Percentiles rank a stretch among this genome's conserved stretches.
phyloP scores from a whole-genome alignment of 768 basidiomycete genomes.

The Porphyrellus cyaneotinctus region DNA sequence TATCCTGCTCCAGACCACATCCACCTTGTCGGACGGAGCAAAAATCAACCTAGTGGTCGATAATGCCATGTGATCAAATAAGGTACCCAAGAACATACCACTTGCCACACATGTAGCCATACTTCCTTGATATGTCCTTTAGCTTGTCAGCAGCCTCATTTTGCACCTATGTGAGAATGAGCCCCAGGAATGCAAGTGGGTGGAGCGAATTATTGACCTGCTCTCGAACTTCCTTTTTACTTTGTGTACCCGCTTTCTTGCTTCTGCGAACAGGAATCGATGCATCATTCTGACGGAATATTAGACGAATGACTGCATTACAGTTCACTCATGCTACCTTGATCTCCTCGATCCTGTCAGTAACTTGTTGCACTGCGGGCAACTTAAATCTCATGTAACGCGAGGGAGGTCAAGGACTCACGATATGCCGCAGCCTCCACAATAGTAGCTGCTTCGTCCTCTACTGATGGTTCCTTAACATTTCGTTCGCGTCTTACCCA shows the following conservation, averaged over 20 bases:
- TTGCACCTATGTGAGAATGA: slow-evolving; percentile 45
- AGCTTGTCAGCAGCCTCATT: slow-evolving; percentile 53
- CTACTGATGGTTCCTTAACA: neutral
- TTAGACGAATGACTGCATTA: neutral
- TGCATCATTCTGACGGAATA: slow-evolving; percentile 48
- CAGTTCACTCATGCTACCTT: slow-evolving; percentile 37
- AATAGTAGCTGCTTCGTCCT: slow-evolving; percentile 30
- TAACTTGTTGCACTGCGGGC: slow-evolving; percentile 51
- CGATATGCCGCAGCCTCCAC: slow-evolving; percentile 45
- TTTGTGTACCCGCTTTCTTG: slow-evolving; percentile 68
- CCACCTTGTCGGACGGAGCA: slow-evolving; percentile 56
- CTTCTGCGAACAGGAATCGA: slow-evolving; percentile 63
- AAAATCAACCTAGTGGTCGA: slow-evolving; percentile 58
- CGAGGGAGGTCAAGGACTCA: slow-evolving; percentile 25
- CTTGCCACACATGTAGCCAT: slow-evolving; percentile 60
- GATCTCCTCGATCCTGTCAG: slow-evolving; percentile 55
- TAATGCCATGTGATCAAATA: neutral
- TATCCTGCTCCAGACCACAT: slow-evolving; percentile 57
- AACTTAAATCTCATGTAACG: neutral
- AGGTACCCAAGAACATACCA: slow-evolving; percentile 40
- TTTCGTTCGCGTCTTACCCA: slow-evolving; percentile 42
- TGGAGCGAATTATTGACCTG: slow-evolving; percentile 37
- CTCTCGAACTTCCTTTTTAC: slow-evolving; percentile 74
- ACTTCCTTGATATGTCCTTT: slow-evolving; percentile 52
- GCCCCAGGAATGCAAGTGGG: neutral